Conservation (phyloP, 495 filamentous ascomycete genomes). For the Aspergillus nidulans region DNA sequence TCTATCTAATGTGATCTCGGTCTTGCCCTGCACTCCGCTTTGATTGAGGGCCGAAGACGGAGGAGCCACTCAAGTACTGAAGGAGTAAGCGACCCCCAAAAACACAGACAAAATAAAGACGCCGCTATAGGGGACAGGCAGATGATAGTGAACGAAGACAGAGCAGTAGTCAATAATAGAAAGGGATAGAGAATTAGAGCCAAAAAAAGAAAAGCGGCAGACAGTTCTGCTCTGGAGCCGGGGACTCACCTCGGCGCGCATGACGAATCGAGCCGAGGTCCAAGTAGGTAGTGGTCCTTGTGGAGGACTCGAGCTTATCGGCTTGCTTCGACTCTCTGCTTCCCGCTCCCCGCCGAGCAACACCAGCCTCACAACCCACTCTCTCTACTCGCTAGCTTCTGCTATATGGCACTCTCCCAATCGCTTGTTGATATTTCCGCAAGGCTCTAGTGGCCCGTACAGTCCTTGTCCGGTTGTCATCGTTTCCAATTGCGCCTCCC, state of each 20-base stretch:
- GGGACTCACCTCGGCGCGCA: conserved; percentile 33
- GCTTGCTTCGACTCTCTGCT: background rate
- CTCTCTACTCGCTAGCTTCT: background rate
- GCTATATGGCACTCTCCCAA: background rate
- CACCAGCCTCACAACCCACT: background rate
- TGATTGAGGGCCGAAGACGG: conserved; percentile 7
- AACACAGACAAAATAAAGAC: conserved; percentile 1
- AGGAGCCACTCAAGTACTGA: conserved; percentile 1
- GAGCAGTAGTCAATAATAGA: background rate
- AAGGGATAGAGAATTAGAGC: background rate
- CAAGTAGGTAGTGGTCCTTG: conserved; percentile 7
- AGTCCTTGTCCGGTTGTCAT: background rate
- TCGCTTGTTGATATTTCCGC: background rate
- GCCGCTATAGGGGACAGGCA: background rate
- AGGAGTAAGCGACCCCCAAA: background rate
- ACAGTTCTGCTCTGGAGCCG: too few species aligned
- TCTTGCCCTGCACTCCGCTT: conserved; percentile 3
- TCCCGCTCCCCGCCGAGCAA: conserved; percentile 19
- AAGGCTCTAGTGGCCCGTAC: background rate
- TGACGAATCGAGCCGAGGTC: conserved; percentile 39
- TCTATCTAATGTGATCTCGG: background rate
- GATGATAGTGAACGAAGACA: background rate
- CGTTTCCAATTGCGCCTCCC: background rate
- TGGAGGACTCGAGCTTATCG: conserved; percentile 7
- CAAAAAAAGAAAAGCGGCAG: conserved; percentile 9